Evolutionary conservation across 495 filamentous ascomycete genomes (phyloP).

Genomic region (Aspergillus cristatus): DNA sequence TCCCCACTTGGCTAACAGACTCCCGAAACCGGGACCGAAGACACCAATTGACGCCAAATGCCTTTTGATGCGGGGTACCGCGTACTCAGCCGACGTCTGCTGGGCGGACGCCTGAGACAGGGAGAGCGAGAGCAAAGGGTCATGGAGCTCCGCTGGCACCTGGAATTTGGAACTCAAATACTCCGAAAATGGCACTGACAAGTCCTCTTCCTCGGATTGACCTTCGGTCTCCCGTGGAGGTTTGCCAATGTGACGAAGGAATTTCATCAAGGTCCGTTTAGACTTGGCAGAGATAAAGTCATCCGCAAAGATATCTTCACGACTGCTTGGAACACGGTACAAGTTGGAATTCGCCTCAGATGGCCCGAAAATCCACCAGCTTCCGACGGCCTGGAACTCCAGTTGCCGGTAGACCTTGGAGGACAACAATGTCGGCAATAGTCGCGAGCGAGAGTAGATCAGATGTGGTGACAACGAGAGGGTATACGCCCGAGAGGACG

Average conservation of each 20-base stretch:
- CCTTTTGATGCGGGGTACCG: constrained; percentile 59
- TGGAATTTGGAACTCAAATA: constrained; percentile 67
- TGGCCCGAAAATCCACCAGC: constrained; percentile 68
- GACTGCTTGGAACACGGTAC: constrained; percentile 64
- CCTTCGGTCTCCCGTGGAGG: constrained; percentile 19
- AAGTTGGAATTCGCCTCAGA: constrained; percentile 17
- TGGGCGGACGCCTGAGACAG: constrained; percentile 51
- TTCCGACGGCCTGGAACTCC: constrained; percentile 89
- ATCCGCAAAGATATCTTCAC: constrained; percentile 81
- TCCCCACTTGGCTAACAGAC: constrained; percentile 84
- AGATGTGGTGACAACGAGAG: constrained; percentile 78
- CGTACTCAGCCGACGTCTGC: constrained; percentile 53
- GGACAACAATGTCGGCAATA: constrained; percentile 70
- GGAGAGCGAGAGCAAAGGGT: constrained; percentile 69
- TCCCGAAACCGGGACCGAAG: constrained; percentile 78
- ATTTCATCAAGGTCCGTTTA: constrained; percentile 79
- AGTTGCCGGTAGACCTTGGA: constrained; percentile 82
- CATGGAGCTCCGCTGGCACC: constrained; percentile 58
- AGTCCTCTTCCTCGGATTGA: constrained; percentile 16
- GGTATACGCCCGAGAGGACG: constrained; percentile 68
- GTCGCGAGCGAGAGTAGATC: constrained; percentile 70
- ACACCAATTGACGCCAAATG: constrained; percentile 82
- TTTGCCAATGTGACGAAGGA: constrained; percentile 56
- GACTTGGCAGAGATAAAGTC: constrained; percentile 59
- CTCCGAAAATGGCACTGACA: constrained; percentile 43